These are phyloP conservation scores for Metarhizium album DNA, from an alignment of 2,329 filamentous ascomycete genomes.

Conservation along the genomic window DNA sequence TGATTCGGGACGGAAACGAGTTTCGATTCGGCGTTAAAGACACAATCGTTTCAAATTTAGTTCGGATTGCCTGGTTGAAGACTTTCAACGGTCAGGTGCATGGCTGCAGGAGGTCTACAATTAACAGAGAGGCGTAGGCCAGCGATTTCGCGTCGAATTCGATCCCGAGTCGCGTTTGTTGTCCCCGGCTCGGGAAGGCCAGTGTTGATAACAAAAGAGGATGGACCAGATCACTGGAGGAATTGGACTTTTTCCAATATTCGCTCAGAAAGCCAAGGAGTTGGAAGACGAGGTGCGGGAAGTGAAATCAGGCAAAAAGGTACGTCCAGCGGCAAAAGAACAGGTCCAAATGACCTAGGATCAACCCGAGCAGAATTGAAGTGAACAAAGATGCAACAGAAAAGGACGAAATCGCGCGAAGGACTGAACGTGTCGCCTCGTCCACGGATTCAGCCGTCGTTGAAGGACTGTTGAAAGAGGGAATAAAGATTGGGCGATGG, in stretches of 20 bases:
- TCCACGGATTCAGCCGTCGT: not conserved
- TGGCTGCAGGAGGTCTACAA: not conserved
- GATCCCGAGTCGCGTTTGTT: not conserved
- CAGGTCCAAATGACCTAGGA: slow-evolving; percentile 33
- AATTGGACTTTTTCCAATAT: not conserved
- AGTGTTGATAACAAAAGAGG: slow-evolving; percentile 6
- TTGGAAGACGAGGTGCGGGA: not conserved
- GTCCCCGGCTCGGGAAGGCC: not conserved
- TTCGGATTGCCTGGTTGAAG: not conserved
- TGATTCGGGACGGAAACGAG: not conserved
- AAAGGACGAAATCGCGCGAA: slow-evolving; percentile 4
- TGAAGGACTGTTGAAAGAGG: not conserved
- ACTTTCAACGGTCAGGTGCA: not conserved
- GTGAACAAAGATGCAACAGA: slow-evolving; percentile 9
- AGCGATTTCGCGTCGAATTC: not conserved
- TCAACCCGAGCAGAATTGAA: slow-evolving; percentile 37
- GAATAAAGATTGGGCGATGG: not conserved
- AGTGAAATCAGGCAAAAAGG: not conserved
- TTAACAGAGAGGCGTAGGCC: not conserved
- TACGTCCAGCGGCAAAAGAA: slow-evolving; percentile 5
- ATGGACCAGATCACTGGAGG: not conserved
- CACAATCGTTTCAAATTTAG: not conserved
- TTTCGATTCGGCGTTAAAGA: not conserved
- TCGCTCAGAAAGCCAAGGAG: not conserved
- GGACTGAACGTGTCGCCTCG: not conserved